Percentiles rank a stretch among this genome's conserved stretches.
Conservation (phyloP, 345 rosid species). For the Arabidopsis suecica region DNA sequence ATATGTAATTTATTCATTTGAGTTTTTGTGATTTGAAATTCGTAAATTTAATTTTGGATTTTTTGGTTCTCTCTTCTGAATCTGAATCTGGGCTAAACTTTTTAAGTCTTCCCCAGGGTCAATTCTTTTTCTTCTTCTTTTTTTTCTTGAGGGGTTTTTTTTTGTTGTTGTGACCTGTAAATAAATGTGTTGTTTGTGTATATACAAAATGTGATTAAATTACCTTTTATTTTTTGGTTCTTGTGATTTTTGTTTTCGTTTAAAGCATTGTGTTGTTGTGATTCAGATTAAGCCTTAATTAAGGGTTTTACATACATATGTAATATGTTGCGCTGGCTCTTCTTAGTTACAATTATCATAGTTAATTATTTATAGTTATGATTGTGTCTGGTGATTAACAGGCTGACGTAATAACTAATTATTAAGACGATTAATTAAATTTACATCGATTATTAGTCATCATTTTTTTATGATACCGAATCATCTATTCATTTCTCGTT, state of each 20-base stretch:
- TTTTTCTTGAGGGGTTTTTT: neutral
- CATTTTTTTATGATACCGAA: no score
- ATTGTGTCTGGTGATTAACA: neutral
- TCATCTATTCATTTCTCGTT: neutral
- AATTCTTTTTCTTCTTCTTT: neutral
- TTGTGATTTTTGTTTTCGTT: neutral
- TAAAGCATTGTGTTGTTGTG: neutral
- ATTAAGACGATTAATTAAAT: neutral
- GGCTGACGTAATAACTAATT: neutral
- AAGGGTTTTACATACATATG: neutral
- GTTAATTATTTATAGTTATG: neutral
- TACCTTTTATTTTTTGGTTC: neutral
- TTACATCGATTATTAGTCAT: neutral
- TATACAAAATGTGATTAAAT: conserved; percentile 10
- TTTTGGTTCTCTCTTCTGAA: conserved; percentile 12
- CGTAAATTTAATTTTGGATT: neutral
- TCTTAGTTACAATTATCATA: no score
- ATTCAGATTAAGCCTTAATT: neutral
- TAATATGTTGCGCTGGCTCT: neutral
- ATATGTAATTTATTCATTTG: conserved; percentile 21
- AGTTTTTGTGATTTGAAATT: conserved; percentile 29
- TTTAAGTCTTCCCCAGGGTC: conserved; percentile 20
- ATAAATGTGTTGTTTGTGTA: conserved; percentile 24
- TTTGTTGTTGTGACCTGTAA: conserved; percentile 8
- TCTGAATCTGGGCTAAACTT: conserved; percentile 35